These are phyloP conservation scores for Saccharomycopsis selenospora DNA, from an alignment of 805 yeast genomes.

Conservation along the genomic window DNA sequence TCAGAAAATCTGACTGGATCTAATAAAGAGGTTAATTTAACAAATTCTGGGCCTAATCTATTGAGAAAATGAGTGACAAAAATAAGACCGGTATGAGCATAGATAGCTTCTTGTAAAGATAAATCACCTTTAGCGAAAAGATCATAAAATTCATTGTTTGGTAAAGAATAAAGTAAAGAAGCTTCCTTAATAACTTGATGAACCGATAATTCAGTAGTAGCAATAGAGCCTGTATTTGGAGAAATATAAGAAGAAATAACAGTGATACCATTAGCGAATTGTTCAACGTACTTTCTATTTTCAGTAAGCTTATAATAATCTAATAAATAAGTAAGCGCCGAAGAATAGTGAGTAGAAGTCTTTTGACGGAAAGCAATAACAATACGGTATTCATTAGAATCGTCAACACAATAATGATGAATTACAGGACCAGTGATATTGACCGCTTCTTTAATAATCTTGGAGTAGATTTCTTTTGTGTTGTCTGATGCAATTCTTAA, in stretches of 20 bases:
- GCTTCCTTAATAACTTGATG: conserved; percentile 92
- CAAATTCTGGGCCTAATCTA: conserved; percentile 87
- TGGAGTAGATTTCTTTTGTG: conserved; percentile 71
- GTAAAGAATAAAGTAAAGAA: conserved; percentile 83
- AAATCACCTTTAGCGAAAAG: conserved; percentile 67
- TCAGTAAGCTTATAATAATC: conserved; percentile 81
- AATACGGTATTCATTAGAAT: conserved; percentile 76
- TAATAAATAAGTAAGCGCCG: conserved; percentile 80
- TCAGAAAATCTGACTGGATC: conserved; percentile 54
- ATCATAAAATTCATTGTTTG: conserved; percentile 72
- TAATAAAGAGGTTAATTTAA: conserved; percentile 55
- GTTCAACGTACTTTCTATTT: conserved; percentile 89
- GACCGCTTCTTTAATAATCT: conserved; percentile 60
- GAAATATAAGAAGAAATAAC: conserved; percentile 80
- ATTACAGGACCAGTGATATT: conserved; percentile 87
- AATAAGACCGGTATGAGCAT: conserved; percentile 88
- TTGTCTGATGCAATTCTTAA: conserved; percentile 68
- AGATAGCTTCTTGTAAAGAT: conserved; percentile 89
- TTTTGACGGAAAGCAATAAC: conserved; percentile 83
- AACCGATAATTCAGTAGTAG: conserved; percentile 56
- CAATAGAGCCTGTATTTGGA: conserved; percentile 43
- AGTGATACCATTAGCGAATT: conserved; percentile 82
- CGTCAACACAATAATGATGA: conserved; percentile 74
- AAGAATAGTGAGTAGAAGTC: conserved; percentile 77
- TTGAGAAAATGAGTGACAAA: conserved; percentile 93